phyloP scores from a whole-genome alignment of 805 yeast genomes.

The Candida qinlingensis region DNA sequence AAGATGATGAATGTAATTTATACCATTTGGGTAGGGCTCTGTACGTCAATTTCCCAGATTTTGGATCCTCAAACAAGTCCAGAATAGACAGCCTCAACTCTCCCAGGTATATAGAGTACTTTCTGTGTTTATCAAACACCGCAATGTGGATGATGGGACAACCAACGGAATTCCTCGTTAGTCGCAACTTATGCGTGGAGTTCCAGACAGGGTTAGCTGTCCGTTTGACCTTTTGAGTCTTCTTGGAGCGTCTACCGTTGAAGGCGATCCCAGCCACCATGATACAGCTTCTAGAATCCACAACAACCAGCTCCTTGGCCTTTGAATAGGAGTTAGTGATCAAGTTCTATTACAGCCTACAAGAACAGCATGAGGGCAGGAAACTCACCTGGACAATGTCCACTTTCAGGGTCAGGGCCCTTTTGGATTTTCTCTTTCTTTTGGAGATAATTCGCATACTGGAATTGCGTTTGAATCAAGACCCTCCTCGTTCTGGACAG shows the following conservation, averaged over 20 bases:
- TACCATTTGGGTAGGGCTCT: slow-evolving; percentile 36
- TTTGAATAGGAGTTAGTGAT: not conserved
- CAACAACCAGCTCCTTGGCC: slow-evolving; percentile 21
- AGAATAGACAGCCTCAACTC: slow-evolving; percentile 22
- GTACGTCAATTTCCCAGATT: slow-evolving; percentile 4
- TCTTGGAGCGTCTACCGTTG: slow-evolving; percentile 17
- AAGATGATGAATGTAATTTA: slow-evolving; percentile 35
- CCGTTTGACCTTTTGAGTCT: slow-evolving; percentile 17
- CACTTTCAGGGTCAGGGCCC: slow-evolving; percentile 15
- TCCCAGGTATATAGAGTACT: slow-evolving; percentile 24
- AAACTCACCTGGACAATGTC: slow-evolving; percentile 15
- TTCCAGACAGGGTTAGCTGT: slow-evolving; percentile 24
- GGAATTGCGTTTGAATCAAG: not conserved
- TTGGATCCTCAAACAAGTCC: slow-evolving; percentile 14
- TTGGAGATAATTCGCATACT: slow-evolving; percentile 9
- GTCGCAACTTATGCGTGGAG: slow-evolving; percentile 11
- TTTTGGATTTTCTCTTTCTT: slow-evolving; percentile 1
- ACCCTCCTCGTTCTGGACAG: too few relatives aligned
- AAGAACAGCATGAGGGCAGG: not conserved
- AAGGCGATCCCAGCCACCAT: slow-evolving; percentile 22
- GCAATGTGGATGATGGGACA: slow-evolving; percentile 20
- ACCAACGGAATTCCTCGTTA: slow-evolving; percentile 6
- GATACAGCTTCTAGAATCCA: slow-evolving; percentile 11
- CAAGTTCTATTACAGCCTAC: too few relatives aligned
- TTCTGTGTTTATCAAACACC: slow-evolving; percentile 23